Base-by-base conservation (phyloP, 2,329 filamentous ascomycete species). In the Botrytis aclada region DNA sequence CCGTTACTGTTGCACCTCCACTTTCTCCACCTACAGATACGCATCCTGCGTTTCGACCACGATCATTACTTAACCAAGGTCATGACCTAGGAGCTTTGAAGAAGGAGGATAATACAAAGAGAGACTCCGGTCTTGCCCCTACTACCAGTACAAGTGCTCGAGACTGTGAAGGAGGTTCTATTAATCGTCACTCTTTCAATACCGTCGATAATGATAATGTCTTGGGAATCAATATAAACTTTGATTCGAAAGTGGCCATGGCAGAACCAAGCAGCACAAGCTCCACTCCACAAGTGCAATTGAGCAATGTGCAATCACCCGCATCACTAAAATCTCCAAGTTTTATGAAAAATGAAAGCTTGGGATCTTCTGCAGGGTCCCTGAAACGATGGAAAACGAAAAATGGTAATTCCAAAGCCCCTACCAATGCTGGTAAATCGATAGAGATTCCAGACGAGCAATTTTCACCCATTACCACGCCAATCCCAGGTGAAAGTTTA, bases 401-500 rank as follows among this genome's bases (percentile, higher is more conserved):
- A 51, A 77, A 72, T 29, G 74, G 70, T 47, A 60, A 63, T 37
- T 58, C 74, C 47, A 74, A 72, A 22, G 70, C 67, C 32, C 65
- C 75, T 22, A 51, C 73, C 37, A 56, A 61, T 45, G 61, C 64
- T 72, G 79, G 78, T 75, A 81, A 77, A 69, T 51, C 64, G 29
- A 51, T 39, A 22, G 51, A 67, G 9, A n/a, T 58, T 39, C 37
- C 70, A 25, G 51, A 80, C 75, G 78, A 81, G 78, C 77, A 81
- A 75, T 87, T 85, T 77, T 83, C 83, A 74, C 87, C 87, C 74
- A 84, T 90, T 79, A 85, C 84, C 78, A 86, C 88, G 66, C 80
- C 82, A 73, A 89, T 90, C 77, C 88, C 88, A 61, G 86, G 85
- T 71, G 86, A 87, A 72, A 84, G 81, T 77, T 82, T 90, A 72